These are phyloP conservation scores for Cadophora malorum DNA, from an alignment of 2,329 filamentous ascomycete species.

Conservation along the genomic window DNA sequence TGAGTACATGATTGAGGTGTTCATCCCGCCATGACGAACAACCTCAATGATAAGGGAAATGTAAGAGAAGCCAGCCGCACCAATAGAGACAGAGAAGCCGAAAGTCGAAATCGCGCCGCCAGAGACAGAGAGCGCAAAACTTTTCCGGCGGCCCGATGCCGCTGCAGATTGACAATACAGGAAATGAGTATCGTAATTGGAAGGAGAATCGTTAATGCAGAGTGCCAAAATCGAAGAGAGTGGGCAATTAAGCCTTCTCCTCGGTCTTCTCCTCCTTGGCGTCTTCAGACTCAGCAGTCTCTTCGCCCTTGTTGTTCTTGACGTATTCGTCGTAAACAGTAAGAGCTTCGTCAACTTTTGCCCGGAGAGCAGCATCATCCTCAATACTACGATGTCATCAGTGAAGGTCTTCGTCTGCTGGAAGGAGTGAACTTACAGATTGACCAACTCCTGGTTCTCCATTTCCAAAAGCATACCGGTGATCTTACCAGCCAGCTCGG, in stretches of 20 bases:
- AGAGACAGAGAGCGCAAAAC: conserved; percentile 41
- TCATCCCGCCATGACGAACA: conserved; percentile 25
- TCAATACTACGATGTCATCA: conserved; percentile 69
- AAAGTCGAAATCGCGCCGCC: conserved; percentile 39
- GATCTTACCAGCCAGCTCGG: conserved; percentile 97
- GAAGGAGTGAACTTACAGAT: conserved; percentile 74
- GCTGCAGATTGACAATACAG: conserved; percentile 44
- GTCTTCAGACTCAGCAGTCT: conserved; percentile 47
- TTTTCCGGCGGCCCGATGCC: conserved; percentile 43
- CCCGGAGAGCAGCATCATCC: conserved; percentile 85
- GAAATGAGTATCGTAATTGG: conserved; percentile 35
- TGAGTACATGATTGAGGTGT: conserved; percentile 42
- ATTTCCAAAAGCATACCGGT: conserved; percentile 99
- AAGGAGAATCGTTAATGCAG: conserved; percentile 35
- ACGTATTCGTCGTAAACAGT: conserved; percentile 98
- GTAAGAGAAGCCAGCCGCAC: conserved; percentile 32
- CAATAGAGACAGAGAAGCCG: conserved; percentile 30
- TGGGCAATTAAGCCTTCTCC: conserved; percentile 57
- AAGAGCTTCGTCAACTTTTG: conserved; percentile 97
- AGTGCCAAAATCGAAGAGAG: conserved; percentile 36
- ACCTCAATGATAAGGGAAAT: conserved; percentile 33
- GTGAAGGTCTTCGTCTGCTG: conserved; percentile 24
- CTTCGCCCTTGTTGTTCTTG: conserved; percentile 61
- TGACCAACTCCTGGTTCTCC: conserved; percentile 94
- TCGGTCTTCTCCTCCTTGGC: conserved; percentile 59